Percentiles rank a stretch among this genome's conserved stretches.
phyloP scores from a whole-genome alignment of 768 basidiomycete species.

The Xerocomus brunneocitrinus region DNA sequence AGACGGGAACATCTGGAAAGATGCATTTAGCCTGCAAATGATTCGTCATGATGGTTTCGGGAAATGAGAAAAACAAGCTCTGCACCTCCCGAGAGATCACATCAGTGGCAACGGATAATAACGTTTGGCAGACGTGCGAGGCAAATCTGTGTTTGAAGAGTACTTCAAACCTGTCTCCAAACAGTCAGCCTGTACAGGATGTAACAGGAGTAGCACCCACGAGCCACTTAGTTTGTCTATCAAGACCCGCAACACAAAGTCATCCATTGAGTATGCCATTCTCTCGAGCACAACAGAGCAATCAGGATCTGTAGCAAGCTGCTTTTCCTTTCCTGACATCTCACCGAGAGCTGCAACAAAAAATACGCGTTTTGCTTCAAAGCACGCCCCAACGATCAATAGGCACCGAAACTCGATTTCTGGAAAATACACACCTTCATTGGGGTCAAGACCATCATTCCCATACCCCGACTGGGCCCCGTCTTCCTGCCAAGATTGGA shows the following conservation, averaged over 20 bases:
- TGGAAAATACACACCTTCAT: slow-evolving; percentile 51
- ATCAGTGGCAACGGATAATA: slow-evolving; percentile 62
- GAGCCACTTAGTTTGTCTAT: slow-evolving; percentile 83
- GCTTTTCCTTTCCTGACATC: slow-evolving; percentile 83
- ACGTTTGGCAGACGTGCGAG: slow-evolving; percentile 92
- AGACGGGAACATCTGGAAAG: slow-evolving; percentile 43
- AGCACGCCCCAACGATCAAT: neutral
- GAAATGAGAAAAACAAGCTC: neutral
- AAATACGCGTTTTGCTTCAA: slow-evolving; percentile 68
- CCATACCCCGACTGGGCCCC: slow-evolving; percentile 41
- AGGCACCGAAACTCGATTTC: neutral
- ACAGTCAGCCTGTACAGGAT: slow-evolving; percentile 3
- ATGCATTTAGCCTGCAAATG: slow-evolving; percentile 48
- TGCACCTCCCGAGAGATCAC: slow-evolving; percentile 69
- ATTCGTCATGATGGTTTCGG: neutral
- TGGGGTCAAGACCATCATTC: slow-evolving; percentile 53
- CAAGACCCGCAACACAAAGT: slow-evolving; percentile 90
- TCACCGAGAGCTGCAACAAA: slow-evolving; percentile 80
- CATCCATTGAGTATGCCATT: slow-evolving; percentile 91
- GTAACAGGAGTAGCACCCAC: slow-evolving; percentile 46
- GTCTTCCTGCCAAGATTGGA: slow-evolving; percentile 74
- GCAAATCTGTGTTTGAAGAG: slow-evolving; percentile 82
- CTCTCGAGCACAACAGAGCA: slow-evolving; percentile 88
- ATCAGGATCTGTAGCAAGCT: slow-evolving; percentile 89
- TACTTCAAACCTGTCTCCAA: slow-evolving; percentile 48